Evolutionary conservation across 106 monocot species (phyloP), one percentile per base, ranked within the genome.

Genomic region (Phalaenopsis aphrodite): DNA sequence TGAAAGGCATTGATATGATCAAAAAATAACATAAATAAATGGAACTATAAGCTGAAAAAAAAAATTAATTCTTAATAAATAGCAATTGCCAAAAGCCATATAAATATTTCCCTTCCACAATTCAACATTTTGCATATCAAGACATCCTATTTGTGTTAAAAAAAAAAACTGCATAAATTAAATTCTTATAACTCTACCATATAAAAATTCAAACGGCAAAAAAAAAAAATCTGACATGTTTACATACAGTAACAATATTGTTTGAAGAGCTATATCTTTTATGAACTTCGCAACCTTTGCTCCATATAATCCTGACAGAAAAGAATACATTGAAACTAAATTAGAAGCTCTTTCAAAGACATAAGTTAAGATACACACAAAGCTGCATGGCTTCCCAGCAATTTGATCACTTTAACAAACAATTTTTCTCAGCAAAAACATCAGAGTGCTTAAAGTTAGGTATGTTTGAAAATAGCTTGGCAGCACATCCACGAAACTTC

Each of bases 241-340:
- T 69, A 42, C 69, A 42, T 90, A 97, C 96, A 94, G 88, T 94
- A 18, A 94, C 23, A 67, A 97, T 77, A 24, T 91, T 83, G 82
- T 80, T 89, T 21, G 90, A 78, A 41, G 83, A 84, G n/a, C 80
- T 89, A 71, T 81, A 94, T 87, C 90, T 94, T 81, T 90, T 97
- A 72, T 91, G 87, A 80, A 97, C 82, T 55, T 86, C 76, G 24
- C 85, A 87, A 42, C 94, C 96, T 24, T 79, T 85, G 84, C 94
- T 97, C 96, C 96, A 97, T 80, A 89, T 92, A 56, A 97, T 88
- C 85, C 96, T 96, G 79, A 8, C 49, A 84, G 24, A 21, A 83
- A 79, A 80, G 42, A 47, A 80, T 67, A 86, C 14, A 65, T 38
- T 24, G 45, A 74, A 79, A 55, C 24, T 39, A 78, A 16, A 39